Conservation (phyloP, 495 filamentous ascomycete genomes). For the Clavariopsis aquatica region DNA sequence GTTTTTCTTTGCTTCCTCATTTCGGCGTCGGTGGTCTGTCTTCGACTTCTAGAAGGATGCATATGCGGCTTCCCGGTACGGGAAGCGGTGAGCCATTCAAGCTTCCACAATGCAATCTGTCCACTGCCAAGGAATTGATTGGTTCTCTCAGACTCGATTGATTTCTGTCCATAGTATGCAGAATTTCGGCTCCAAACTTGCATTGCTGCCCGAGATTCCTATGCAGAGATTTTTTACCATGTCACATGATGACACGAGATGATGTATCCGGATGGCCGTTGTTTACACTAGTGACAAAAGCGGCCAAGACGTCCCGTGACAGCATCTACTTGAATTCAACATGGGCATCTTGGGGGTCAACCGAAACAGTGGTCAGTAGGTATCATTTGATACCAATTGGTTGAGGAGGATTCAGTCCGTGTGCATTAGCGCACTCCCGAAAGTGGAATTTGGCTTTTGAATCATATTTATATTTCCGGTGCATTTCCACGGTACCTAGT, state of each 20-base stretch:
- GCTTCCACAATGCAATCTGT: slow-evolving; percentile 23
- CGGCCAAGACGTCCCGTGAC: neutral
- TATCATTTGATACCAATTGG: no score
- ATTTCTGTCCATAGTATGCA: neutral
- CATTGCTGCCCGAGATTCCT: neutral
- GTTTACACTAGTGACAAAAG: neutral
- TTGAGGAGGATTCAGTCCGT: no score
- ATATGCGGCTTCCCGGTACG: slow-evolving; percentile 21
- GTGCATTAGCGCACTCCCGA: no score
- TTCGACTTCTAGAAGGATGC: slow-evolving; percentile 24
- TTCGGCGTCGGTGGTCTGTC: slow-evolving; percentile 29
- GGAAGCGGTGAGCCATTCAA: slow-evolving; percentile 10
- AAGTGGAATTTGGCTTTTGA: no score
- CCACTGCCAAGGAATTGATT: slow-evolving; percentile 27
- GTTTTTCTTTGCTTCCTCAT: slow-evolving; percentile 21
- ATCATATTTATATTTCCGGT: no score
- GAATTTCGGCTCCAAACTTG: neutral
- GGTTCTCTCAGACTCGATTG: neutral
- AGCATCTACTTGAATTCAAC: neutral
- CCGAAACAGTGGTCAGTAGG: no score
- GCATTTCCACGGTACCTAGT: no score
- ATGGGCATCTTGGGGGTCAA: neutral
- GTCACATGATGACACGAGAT: slow-evolving; percentile 17
- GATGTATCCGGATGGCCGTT: neutral
- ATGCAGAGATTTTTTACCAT: neutral